A percentile compares a stretch with the other conserved stretches of the same genome.
Evolutionary conservation across 805 yeast genomes (phyloP).

Genomic region (Pichia scutulata): DNA sequence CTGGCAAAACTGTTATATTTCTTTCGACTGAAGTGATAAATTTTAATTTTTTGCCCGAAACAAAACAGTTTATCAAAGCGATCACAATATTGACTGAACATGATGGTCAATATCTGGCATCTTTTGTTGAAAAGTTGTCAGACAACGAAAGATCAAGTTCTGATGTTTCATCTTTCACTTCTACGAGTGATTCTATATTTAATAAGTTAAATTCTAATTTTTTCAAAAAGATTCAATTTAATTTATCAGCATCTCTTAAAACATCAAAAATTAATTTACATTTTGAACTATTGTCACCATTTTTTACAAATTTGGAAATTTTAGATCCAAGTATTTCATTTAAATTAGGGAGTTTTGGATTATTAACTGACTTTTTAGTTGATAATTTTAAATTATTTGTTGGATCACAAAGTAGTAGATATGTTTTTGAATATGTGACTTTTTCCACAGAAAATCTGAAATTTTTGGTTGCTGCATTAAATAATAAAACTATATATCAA

Average conservation of each 20-base stretch:
- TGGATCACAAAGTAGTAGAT: constrained; percentile 5
- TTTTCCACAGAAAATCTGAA: constrained; percentile 8
- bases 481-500: not conserved
- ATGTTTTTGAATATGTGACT: constrained; percentile 2
- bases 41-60: constrained; percentile 17
- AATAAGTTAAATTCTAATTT: not conserved
- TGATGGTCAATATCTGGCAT: constrained; percentile 20
- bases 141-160: not conserved
- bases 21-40: constrained; percentile 11
- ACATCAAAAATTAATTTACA: not conserved
- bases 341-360: constrained; percentile 5
- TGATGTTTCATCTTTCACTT: not conserved
- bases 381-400: constrained; percentile 2
- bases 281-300: constrained; percentile 12
- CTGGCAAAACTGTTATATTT: constrained; percentile 19
- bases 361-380: constrained; percentile 3
- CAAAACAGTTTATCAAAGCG: constrained; percentile 15
- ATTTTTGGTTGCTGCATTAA: not conserved
- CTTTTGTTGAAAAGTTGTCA: constrained; percentile 10
- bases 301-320: constrained; percentile 7
- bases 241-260: not conserved
- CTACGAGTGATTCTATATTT: not conserved
- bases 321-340: constrained; percentile 3
- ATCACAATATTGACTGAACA: constrained; percentile 16
- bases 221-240: not conserved